Evolutionary conservation across 441 rosid species (phyloP), one percentile per base, ranked within the genome.

Genomic region (Gossypium schwendimanii): DNA sequence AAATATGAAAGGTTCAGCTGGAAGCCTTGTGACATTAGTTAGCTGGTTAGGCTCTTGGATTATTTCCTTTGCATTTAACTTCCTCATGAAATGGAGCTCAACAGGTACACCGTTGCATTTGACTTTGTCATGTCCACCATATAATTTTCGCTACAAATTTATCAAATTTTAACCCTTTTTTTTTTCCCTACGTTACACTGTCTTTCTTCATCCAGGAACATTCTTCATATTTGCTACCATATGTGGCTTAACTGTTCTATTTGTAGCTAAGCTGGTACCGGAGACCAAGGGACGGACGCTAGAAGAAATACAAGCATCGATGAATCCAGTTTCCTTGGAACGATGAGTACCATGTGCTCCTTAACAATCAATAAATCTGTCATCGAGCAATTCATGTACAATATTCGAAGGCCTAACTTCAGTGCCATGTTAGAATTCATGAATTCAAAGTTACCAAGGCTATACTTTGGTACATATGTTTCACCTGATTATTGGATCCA

Each of bases 11-110:
- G 90, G 90, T 44, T 78, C 81, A 14, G 92, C 92, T 9, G 92
- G 92, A 70, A 88, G 92, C 73, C 77, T 88, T 1, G 88, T 84
- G 72, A 76, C 86, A 36, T 63, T 86, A 50, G 83, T 88, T 58
- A 86, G 84, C 80, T 88, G 90, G 92, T 64, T 78, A 58, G 85
- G 90, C n/a, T 83, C 90, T 50, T 86, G 87, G 90, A 78, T 86
- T 21, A 24, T 88, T 72, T 79, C 92, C 3, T 88, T 73, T 26
- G 50, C 88, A 18, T 86, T 83, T 71, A 88, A 83, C 78, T 88
- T 88, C 75, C 64, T 84, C 26, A 78, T 81, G 83, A 39, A 74
- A 0, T 85, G 85, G 86, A 88, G 76, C 80, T 75, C 87, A 4
- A 31, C 81, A 21, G 90, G 85, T 84, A 57, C 61, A 4, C 1